Conservation (phyloP, 2,329 filamentous ascomycete species). For the Xylogone sp. region DNA sequence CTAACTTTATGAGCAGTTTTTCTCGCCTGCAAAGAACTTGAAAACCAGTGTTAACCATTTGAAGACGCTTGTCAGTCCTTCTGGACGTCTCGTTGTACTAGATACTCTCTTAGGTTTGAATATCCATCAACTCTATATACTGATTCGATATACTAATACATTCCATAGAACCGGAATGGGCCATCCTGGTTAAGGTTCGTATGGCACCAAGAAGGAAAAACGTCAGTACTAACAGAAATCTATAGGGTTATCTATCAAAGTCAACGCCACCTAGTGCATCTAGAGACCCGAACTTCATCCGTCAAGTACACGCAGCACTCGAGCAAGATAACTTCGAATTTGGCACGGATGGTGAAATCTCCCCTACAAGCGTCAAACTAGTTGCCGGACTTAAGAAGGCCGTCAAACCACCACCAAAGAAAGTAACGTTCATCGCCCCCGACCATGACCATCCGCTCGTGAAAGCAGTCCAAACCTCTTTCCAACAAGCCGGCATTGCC, state of each 20-base stretch:
- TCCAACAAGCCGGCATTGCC: not conserved
- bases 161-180: too few species aligned
- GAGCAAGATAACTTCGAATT: constrained; percentile 8
- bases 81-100: constrained; percentile 13
- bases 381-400: constrained; percentile 1
- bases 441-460: not conserved
- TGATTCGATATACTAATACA: too few species aligned
- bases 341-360: not conserved
- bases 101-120: constrained; percentile 8
- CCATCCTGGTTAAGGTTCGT: too few species aligned
- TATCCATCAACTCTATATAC: too few species aligned
- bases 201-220: too few species aligned
- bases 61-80: constrained; percentile 11
- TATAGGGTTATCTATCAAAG: too few species aligned
- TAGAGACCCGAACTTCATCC: not conserved
- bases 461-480: not conserved
- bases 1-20: not conserved
- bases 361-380: not conserved
- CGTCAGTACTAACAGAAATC: too few species aligned
- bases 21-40: constrained; percentile 19
- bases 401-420: not conserved
- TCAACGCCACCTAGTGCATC: too few species aligned
- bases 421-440: constrained; percentile 3
- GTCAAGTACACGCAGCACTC: constrained; percentile 10
- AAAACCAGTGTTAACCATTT: constrained; percentile 12